Evolutionary conservation across 495 filamentous ascomycete genomes (phyloP).

Genomic region (Penicillium parvum): DNA sequence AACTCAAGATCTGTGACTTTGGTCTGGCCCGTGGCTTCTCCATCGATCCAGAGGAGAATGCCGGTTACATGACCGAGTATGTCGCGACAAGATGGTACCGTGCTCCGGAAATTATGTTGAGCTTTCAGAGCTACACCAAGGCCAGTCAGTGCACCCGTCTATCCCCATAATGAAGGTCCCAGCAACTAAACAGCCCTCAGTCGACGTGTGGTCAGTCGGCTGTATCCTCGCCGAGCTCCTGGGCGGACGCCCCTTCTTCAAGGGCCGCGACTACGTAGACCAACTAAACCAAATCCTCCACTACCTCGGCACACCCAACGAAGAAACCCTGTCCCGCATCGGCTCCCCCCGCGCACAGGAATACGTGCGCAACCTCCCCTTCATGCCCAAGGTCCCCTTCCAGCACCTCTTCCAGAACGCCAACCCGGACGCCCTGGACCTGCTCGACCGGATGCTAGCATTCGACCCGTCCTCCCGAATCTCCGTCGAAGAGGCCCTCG

Average conservation of each 20-base stretch:
- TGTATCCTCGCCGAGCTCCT: conserved; percentile 97
- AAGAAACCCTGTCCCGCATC: conserved; percentile 90
- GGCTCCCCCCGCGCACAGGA: conserved; percentile 95
- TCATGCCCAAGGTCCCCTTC: conserved; percentile 92
- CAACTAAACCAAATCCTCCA: conserved; percentile 99
- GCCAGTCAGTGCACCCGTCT: conserved; percentile 66
- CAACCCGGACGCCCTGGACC: conserved; percentile 92
- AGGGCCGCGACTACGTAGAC: conserved; percentile 97
- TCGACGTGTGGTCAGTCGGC: conserved; percentile 98
- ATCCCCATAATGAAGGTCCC: neutral
- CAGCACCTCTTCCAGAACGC: conserved; percentile 84
- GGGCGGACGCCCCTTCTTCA: conserved; percentile 96
- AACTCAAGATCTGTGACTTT: conserved; percentile 99
- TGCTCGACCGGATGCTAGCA: conserved; percentile 93
- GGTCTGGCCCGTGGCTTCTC: conserved; percentile 94
- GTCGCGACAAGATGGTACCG: conserved; percentile 98
- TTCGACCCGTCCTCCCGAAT: conserved; percentile 92
- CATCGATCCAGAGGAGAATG: conserved; percentile 95
- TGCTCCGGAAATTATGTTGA: conserved; percentile 98
- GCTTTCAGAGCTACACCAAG: conserved; percentile 99
- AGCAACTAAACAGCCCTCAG: conserved; percentile 37
- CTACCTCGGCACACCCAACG: conserved; percentile 93
- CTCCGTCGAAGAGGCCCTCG: conserved; percentile 86
- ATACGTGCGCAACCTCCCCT: conserved; percentile 96
- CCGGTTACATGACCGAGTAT: conserved; percentile 99